Conservation (phyloP, 805 yeast genomes). For the Pichia californica region DNA sequence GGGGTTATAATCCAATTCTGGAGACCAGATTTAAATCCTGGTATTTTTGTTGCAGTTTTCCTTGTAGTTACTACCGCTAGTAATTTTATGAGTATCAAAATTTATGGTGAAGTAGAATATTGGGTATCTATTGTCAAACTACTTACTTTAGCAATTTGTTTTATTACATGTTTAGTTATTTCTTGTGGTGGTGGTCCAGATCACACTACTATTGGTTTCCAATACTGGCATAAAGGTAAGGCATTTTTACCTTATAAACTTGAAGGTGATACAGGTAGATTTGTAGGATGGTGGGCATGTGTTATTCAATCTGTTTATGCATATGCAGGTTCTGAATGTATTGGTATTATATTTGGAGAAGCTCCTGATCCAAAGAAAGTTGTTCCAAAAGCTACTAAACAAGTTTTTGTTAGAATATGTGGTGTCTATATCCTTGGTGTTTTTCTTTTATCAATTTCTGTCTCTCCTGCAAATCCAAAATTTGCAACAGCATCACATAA, state of each 20-base stretch:
- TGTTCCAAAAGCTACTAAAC: conserved; percentile 44
- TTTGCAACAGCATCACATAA: conserved; percentile 40
- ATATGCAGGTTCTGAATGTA: conserved; percentile 45
- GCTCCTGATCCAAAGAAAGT: conserved; percentile 41
- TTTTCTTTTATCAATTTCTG: conserved; percentile 45
- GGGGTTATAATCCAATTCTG: conserved; percentile 42
- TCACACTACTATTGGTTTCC: conserved; percentile 33
- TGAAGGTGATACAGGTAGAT: conserved; percentile 39
- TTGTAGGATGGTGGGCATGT: conserved; percentile 39
- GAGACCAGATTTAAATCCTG: conserved; percentile 41
- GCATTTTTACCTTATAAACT: conserved; percentile 32
- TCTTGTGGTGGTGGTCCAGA: conserved; percentile 46
- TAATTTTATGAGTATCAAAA: conserved; percentile 37
- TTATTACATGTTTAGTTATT: conserved; percentile 24
- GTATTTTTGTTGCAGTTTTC: conserved; percentile 38
- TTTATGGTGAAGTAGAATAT: conserved; percentile 45
- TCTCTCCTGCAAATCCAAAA: conserved; percentile 35
- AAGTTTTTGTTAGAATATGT: conserved; percentile 47
- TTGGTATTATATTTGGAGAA: conserved; percentile 43
- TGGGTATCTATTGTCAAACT: conserved; percentile 38
- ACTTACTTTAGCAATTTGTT: conserved; percentile 36
- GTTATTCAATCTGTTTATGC: conserved; percentile 35
- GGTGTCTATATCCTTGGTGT: conserved; percentile 44
- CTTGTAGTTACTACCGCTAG: conserved; percentile 35
- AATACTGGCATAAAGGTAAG: conserved; percentile 25